These are phyloP conservation scores for Globisporangium okanoganense DNA, from an alignment of 352 stramenopile species.

Conservation along the genomic window DNA sequence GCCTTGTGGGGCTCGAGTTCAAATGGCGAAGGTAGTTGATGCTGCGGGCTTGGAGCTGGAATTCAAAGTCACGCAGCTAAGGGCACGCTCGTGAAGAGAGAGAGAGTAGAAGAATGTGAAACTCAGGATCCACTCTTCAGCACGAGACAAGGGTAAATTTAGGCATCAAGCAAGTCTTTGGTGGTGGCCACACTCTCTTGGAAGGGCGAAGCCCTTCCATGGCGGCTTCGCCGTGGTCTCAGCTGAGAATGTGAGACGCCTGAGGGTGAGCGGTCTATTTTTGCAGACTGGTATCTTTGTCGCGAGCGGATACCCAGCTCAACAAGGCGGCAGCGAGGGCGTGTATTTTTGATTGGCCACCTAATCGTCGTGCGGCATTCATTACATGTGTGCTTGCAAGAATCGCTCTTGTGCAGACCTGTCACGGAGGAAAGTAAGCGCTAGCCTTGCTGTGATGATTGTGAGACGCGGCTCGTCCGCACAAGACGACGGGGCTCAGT, in stretches of 20 bases:
- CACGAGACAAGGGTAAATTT: neutral
- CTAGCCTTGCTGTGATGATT: neutral
- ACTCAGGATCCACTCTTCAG: neutral
- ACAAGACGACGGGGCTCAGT: no score
- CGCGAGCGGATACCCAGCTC: neutral
- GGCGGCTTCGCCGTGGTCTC: neutral
- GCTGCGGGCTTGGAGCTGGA: neutral
- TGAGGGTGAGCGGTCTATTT: neutral
- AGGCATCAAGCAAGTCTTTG: no score
- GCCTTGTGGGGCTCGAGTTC: neutral
- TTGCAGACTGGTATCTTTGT: neutral
- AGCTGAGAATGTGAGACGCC: neutral
- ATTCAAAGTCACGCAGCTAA: constrained; percentile 2
- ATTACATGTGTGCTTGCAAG: no score
- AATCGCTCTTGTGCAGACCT: neutral
- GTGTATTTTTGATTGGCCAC: neutral
- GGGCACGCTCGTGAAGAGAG: neutral
- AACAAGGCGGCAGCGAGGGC: neutral
- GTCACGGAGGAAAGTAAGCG: neutral
- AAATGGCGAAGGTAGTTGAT: neutral
- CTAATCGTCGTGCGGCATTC: neutral
- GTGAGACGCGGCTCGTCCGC: neutral
- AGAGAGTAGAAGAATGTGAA: neutral
- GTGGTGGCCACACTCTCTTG: neutral
- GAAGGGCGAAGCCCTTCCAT: no score